Base-by-base conservation (phyloP, 345 rosid genomes). In the Mallotus nudiflorus region DNA sequence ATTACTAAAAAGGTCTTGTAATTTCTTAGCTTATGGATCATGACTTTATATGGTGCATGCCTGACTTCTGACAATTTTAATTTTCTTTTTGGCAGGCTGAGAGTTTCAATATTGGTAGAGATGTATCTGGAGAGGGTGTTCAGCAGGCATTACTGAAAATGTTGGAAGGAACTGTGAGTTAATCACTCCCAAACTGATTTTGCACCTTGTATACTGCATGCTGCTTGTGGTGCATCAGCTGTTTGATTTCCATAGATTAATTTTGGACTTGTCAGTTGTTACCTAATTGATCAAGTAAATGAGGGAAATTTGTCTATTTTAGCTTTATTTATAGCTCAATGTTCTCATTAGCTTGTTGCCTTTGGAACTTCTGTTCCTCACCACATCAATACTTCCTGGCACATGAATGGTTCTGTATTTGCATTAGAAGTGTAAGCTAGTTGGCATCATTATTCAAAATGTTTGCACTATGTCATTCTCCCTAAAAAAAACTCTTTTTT, bases 81-180 rank as follows among this genome's bases (percentile, higher is more conserved):
- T 44, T 12, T 22, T 7, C 22, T 44, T 46, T 70, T 75, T 46
- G 82, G 75, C 91, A 91, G 95, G 89, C 88, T 66, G 96, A 87
- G 83, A 88, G 92, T 83, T 80, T 89, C 72, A 88, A 91, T 83
- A 78, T 88, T 74, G 89, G 91, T 77, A 79, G 96, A 75, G 98
- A 94, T 87, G 97, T 91, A 50, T 93, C 98, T 59, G 98, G 98
- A 12, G 98, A 93, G 83, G 98, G 98, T 71, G 98, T 93, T 53
- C 98, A 93, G 75, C 98, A 94, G 70, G 98, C 95, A 73, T 85
- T 94, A 66, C 76, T 94, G 76, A 94, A 94, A 77, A 89, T 94
- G 93, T 81, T 94, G 57, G 98, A 94, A 85, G 97, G 97, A 86
- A 94, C 95, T 59, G 97, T 91, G 81, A 91, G 98, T 85, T 33